Percentiles rank a stretch among this genome's conserved stretches.
phyloP scores from a whole-genome alignment of 805 yeast genomes.

The Yarrowia alimentaria region DNA sequence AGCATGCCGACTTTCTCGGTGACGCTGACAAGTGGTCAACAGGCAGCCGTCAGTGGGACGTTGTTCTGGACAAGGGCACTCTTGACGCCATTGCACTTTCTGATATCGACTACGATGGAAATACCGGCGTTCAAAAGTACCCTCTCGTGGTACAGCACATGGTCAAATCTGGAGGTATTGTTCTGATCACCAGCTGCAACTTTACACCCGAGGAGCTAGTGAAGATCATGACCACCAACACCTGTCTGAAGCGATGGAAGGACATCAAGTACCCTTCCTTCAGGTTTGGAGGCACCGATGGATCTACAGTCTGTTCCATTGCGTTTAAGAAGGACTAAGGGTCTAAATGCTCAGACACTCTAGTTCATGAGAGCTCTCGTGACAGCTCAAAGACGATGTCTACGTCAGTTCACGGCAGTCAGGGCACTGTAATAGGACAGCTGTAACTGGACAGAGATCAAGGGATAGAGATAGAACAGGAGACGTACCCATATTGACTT shows the following conservation, averaged over 20 bases:
- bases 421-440: too few species aligned
- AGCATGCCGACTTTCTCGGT: conserved; percentile 66
- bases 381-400: too few species aligned
- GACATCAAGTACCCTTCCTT: conserved; percentile 74
- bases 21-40: conserved; percentile 41
- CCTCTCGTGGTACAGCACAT: conserved; percentile 57
- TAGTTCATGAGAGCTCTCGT: too few species aligned
- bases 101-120: conserved; percentile 50
- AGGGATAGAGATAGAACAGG: too few species aligned
- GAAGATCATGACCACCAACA: conserved; percentile 49
- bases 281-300: conserved; percentile 85
- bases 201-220: conserved; percentile 80
- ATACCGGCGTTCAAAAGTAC: conserved; percentile 44
- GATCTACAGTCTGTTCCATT: conserved; percentile 82
- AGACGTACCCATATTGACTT: too few species aligned
- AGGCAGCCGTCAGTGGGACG: conserved; percentile 52
- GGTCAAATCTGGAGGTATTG: conserved; percentile 53
- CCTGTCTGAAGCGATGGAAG: conserved; percentile 57
- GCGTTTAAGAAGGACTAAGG: conserved; percentile 55
- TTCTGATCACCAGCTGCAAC: conserved; percentile 87
- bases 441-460: too few species aligned
- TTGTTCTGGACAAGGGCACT: conserved; percentile 91
- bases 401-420: too few species aligned
- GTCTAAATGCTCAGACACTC: too few species aligned
- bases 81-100: conserved; percentile 93